A percentile compares a stretch with the other conserved stretches of the same genome.
These are phyloP conservation scores for Curvularia sp. DNA, from an alignment of 2,329 filamentous ascomycete species.

Conservation along the genomic window DNA sequence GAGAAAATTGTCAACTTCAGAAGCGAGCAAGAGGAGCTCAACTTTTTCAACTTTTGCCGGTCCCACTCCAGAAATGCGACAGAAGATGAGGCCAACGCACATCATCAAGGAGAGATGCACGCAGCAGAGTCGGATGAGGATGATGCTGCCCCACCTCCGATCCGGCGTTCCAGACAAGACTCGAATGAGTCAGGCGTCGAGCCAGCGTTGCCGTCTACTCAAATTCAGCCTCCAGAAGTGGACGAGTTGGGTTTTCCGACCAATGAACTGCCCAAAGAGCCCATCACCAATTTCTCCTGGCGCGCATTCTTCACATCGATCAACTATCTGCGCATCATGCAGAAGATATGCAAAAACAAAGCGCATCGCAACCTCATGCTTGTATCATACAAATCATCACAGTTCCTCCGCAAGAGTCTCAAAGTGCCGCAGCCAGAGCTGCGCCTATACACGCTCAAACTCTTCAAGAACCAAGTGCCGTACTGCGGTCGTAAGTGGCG, in stretches of 20 bases:
- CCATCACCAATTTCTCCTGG: slow-evolving; percentile 88
- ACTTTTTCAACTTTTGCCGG: slow-evolving; percentile 92
- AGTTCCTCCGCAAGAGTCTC: slow-evolving; percentile 88
- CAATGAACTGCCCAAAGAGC: slow-evolving; percentile 71
- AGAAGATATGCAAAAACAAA: slow-evolving; percentile 96
- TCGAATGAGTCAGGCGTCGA: slow-evolving; percentile 37
- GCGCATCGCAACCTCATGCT: slow-evolving; percentile 92
- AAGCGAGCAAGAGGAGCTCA: slow-evolving; percentile 80
- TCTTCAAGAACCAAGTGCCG: slow-evolving; percentile 98
- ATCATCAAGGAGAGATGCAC: slow-evolving; percentile 26
- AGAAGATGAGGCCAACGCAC: slow-evolving; percentile 31
- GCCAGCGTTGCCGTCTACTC: slow-evolving; percentile 36
- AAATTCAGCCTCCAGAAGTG: slow-evolving; percentile 61
- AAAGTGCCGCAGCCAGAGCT: slow-evolving; percentile 88
- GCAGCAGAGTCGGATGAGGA: slow-evolving; percentile 53
- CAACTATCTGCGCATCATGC: slow-evolving; percentile 94
- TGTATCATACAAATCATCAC: slow-evolving; percentile 93
- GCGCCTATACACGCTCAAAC: slow-evolving; percentile 91
- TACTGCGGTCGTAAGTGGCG: slow-evolving; percentile 99
- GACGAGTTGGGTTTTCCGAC: slow-evolving; percentile 88
- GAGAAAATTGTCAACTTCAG: slow-evolving; percentile 87
- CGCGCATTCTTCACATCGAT: slow-evolving; percentile 95
- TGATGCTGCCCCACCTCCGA: slow-evolving; percentile 85
- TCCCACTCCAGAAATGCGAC: slow-evolving; percentile 67
- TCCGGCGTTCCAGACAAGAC: slow-evolving; percentile 61